Percentiles rank a stretch among this genome's conserved stretches.
phyloP scores from a whole-genome alignment of 371 early-diverging fungal genomes.

The Mucor plumbeus region DNA sequence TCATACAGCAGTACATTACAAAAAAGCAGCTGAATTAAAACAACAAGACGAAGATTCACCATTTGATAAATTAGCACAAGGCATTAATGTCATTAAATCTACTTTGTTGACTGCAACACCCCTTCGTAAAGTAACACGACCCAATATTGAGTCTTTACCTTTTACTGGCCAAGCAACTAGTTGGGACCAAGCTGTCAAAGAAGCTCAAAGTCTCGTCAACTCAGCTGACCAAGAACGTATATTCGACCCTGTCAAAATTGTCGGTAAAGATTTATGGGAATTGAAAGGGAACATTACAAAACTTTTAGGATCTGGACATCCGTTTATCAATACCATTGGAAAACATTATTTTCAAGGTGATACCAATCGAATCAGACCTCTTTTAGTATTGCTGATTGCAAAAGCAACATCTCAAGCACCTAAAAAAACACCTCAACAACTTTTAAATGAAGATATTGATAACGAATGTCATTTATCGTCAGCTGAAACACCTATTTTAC shows the following conservation, averaged over 20 bases:
- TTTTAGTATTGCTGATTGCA: constrained; percentile 88
- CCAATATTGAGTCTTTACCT: constrained; percentile 34
- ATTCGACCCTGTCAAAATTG: constrained; percentile 65
- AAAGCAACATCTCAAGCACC: constrained; percentile 71
- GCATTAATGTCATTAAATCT: constrained; percentile 36
- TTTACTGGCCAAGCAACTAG: constrained; percentile 47
- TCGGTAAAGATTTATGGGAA: constrained; percentile 82
- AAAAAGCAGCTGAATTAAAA: constrained; percentile 22
- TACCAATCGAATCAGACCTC: constrained; percentile 93
- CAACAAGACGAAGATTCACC: constrained; percentile 27
- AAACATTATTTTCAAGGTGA: constrained; percentile 88
- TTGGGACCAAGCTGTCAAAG: constrained; percentile 59
- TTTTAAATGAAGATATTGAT: constrained; percentile 15
- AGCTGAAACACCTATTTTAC: constrained; percentile 68
- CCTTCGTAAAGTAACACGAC: constrained; percentile 32
- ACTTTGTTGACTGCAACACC: constrained; percentile 37
- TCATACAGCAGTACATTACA: constrained; percentile 78
- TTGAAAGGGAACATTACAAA: constrained; percentile 85
- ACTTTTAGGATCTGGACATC: constrained; percentile 84
- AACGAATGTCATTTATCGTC: not conserved
- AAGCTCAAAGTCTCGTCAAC: constrained; percentile 56
- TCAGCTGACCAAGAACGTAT: constrained; percentile 45
- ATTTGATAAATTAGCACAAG: constrained; percentile 43
- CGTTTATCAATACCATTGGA: constrained; percentile 85
- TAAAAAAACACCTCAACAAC: constrained; percentile 23